Evolutionary conservation across 2,329 filamentous ascomycete species (phyloP).

Genomic region (Colletotrichum spinosum): DNA sequence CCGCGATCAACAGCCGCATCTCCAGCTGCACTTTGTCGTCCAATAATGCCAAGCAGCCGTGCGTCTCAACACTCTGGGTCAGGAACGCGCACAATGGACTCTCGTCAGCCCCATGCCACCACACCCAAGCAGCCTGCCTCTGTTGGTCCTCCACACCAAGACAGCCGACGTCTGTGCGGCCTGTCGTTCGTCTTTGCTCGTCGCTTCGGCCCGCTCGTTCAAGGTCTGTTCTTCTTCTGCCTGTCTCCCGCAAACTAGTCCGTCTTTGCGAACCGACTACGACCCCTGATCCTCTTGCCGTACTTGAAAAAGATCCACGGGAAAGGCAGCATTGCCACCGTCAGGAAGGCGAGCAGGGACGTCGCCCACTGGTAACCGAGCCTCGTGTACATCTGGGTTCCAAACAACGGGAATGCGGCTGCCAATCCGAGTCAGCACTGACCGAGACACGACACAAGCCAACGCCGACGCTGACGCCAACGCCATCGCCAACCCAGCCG

Average conservation of each 20-base stretch:
- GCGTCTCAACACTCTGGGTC: conserved; percentile 19
- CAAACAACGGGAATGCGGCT: conserved; percentile 83
- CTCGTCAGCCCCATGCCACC: background rate
- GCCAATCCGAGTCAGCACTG: conserved; percentile 24
- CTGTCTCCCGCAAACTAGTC: conserved; percentile 19
- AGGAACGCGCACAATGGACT: conserved; percentile 19
- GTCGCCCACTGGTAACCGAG: conserved; percentile 80
- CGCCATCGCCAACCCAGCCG: conserved; percentile 37
- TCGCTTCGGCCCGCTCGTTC: conserved; percentile 18
- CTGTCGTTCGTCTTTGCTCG: conserved; percentile 10
- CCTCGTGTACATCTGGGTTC: conserved; percentile 76
- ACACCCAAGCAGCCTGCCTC: background rate
- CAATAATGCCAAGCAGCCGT: conserved; percentile 20
- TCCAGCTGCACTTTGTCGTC: conserved; percentile 17
- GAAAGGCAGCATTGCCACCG: conserved; percentile 72
- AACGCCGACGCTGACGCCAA: too few species aligned
- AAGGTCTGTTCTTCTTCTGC: background rate
- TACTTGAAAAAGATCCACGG: conserved; percentile 73
- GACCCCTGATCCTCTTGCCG: conserved; percentile 66
- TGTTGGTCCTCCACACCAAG: conserved; percentile 18
- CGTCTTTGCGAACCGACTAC: conserved; percentile 63
- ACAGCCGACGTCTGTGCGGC: conserved; percentile 26
- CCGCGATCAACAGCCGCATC: conserved; percentile 33
- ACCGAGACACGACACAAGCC: conserved; percentile 9
- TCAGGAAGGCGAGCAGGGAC: conserved; percentile 70